These are phyloP conservation scores for Kalmanozyma brasiliensis DNA, from an alignment of 1,284 basidiomycete species.

Conservation along the genomic window DNA sequence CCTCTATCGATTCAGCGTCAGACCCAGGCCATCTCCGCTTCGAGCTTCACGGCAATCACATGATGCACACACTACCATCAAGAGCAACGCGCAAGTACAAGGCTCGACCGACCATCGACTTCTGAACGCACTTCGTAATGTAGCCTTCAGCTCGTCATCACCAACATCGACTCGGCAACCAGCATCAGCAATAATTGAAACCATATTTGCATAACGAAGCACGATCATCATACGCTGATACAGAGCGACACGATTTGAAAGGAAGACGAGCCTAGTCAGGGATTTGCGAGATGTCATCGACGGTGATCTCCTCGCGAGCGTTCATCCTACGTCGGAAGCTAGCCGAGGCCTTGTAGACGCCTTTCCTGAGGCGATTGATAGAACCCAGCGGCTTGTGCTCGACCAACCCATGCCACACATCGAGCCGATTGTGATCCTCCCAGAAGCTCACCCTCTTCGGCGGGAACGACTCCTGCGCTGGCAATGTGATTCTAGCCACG, in stretches of 20 bases:
- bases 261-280: no score
- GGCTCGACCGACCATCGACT: constrained; percentile 45
- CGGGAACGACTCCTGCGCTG: constrained; percentile 54
- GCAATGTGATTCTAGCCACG: constrained; percentile 50
- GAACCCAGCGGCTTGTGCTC: constrained; percentile 55
- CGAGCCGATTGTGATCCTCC: constrained; percentile 55
- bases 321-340: constrained; percentile 29
- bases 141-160: no score
- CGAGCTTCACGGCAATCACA: constrained; percentile 50
- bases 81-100: constrained; percentile 51
- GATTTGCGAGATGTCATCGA: constrained; percentile 36
- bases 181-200: no score
- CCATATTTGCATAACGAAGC: constrained; percentile 19
- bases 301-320: constrained; percentile 30
- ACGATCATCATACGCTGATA: not conserved
- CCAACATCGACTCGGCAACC: no score
- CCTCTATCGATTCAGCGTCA: not conserved
- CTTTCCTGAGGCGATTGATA: constrained; percentile 56
- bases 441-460: constrained; percentile 52
- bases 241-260: no score
- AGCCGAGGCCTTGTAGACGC: constrained; percentile 46
- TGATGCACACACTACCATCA: constrained; percentile 49
- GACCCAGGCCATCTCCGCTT: constrained; percentile 27
- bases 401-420: constrained; percentile 57
- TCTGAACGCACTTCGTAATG: constrained; percentile 11